Evolutionary conservation across 1,284 basidiomycete species (phyloP).

Genomic region (Filobasidium uniguttulatum): DNA sequence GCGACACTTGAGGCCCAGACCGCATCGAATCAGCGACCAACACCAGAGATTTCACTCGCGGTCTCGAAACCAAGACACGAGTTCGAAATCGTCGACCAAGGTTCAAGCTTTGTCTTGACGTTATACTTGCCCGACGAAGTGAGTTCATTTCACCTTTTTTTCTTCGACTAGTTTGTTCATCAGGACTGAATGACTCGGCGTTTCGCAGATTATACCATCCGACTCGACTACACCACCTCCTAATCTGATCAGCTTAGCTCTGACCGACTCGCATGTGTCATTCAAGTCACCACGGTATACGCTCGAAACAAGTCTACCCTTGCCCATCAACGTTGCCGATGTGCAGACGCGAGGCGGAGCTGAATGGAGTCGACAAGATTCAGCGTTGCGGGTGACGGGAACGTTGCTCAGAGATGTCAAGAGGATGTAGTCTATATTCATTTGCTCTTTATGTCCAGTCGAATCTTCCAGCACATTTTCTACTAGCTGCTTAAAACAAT

Average conservation of each 20-base stretch:
- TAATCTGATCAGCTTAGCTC: background rate
- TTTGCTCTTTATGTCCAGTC: too few species aligned
- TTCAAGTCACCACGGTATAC: conserved; percentile 7
- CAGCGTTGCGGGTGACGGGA: conserved; percentile 11
- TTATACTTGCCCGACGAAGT: conserved; percentile 13
- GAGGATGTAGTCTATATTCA: too few species aligned
- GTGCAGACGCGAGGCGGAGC: conserved; percentile 2
- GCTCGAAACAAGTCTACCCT: conserved; percentile 6
- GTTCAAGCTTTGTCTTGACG: conserved; percentile 9
- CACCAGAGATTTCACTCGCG: background rate
- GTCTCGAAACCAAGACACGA: conserved; percentile 10
- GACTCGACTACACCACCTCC: background rate
- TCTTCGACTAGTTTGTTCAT: background rate
- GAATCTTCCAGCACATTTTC: too few species aligned
- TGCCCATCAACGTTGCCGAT: conserved; percentile 6
- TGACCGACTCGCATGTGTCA: conserved; percentile 1
- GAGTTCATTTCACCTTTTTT: background rate
- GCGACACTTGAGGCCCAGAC: background rate
- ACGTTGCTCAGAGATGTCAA: too few species aligned
- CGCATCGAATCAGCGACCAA: background rate
- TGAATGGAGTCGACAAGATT: conserved; percentile 13
- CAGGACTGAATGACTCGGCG: background rate
- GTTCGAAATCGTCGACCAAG: conserved; percentile 7
- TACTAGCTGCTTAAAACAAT: too few species aligned
- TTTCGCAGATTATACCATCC: too few species aligned